Percentiles rank a stretch among this genome's conserved stretches.
These are phyloP conservation scores for Blastocystis sp. DNA, from an alignment of 352 stramenopile species.

Conservation along the genomic window DNA sequence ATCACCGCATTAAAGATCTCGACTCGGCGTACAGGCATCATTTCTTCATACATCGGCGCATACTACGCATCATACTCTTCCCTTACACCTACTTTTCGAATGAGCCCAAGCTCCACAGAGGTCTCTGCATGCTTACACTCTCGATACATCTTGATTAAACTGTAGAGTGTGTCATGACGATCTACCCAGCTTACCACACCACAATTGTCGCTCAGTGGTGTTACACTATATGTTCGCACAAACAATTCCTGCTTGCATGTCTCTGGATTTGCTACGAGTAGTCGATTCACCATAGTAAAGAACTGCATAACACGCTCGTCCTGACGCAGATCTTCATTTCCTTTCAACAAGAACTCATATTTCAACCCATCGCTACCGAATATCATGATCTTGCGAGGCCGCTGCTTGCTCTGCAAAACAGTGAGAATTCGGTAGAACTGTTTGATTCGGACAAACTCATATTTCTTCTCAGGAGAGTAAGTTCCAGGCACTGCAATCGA, in stretches of 20 bases:
- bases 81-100: neutral
- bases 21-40: constrained; percentile 94
- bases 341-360: constrained; percentile 98
- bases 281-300: constrained; percentile 96
- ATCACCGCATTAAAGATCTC: constrained; percentile 87
- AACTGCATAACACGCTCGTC: constrained; percentile 98
- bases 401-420: constrained; percentile 95
- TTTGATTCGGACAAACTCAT: constrained; percentile 71
- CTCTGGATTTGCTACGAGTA: constrained; percentile 87
- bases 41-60: constrained; percentile 85
- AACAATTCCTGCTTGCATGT: constrained; percentile 92
- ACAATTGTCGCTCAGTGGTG: constrained; percentile 92
- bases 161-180: constrained; percentile 93
- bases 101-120: constrained; percentile 11
- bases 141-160: constrained; percentile 87
- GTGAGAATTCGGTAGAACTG: constrained; percentile 83
- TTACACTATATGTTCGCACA: constrained; percentile 90
- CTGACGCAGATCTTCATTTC: constrained; percentile 95
- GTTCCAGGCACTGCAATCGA: constrained; percentile 90
- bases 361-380: constrained; percentile 88
- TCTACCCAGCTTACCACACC: constrained; percentile 95
- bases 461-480: constrained; percentile 67
- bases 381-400: constrained; percentile 91
- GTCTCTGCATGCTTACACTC: constrained; percentile 67
- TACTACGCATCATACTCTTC: constrained; percentile 7